A percentile compares a stretch with the other conserved stretches of the same genome.
These are phyloP conservation scores for Phanerochaete sordida DNA, from an alignment of 768 basidiomycete species.

Conservation along the genomic window DNA sequence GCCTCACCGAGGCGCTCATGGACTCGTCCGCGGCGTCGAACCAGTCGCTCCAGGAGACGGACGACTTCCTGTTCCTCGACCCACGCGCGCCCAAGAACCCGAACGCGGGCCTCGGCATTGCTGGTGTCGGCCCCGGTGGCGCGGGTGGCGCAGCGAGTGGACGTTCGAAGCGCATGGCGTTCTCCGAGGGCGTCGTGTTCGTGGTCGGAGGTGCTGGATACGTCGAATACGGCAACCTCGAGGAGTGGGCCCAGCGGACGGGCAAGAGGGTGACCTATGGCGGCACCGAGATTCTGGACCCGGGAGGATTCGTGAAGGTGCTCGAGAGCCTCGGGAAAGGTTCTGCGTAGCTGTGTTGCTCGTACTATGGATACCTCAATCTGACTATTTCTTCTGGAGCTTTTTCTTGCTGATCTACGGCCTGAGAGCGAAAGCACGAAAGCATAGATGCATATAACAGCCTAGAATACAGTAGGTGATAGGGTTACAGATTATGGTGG, in stretches of 20 bases:
- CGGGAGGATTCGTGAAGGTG: constrained; percentile 75
- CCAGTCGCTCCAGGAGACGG: constrained; percentile 92
- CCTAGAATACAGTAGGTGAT: constrained; percentile 4
- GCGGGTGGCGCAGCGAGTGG: constrained; percentile 29
- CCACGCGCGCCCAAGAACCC: constrained; percentile 70
- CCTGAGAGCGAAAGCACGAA: neutral
- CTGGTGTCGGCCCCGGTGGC: constrained; percentile 35
- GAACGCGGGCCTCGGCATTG: constrained; percentile 41
- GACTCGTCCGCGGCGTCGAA: constrained; percentile 93
- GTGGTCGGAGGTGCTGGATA: constrained; percentile 96
- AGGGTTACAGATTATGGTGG: constrained; percentile 1
- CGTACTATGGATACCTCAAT: neutral
- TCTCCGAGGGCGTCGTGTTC: constrained; percentile 87
- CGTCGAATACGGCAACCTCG: constrained; percentile 94
- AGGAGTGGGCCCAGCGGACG: constrained; percentile 84
- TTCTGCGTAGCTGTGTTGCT: neutral
- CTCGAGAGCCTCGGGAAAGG: constrained; percentile 61
- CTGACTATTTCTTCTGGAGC: neutral
- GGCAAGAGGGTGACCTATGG: constrained; percentile 92
- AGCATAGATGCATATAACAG: neutral
- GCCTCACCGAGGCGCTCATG: constrained; percentile 95
- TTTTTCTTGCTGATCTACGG: neutral
- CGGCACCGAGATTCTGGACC: constrained; percentile 92
- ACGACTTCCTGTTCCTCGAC: constrained; percentile 93
- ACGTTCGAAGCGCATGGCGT: constrained; percentile 65